Conservation (phyloP, 495 filamentous ascomycete species). For the Talaromyces stipitatus region DNA sequence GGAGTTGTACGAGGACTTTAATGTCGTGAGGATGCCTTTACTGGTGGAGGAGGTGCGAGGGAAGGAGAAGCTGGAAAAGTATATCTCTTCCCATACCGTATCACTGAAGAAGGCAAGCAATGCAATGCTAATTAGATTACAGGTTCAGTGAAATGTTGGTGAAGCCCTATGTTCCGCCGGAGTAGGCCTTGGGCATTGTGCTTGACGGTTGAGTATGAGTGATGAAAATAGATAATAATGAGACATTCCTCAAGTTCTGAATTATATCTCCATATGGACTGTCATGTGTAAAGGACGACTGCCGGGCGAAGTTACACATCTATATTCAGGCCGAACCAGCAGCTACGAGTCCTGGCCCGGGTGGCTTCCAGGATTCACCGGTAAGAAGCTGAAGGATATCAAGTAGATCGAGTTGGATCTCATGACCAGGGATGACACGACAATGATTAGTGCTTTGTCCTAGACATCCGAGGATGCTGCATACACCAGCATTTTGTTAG, state of each 20-base stretch:
- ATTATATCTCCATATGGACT: too few species aligned
- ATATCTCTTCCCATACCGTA: conserved; percentile 17
- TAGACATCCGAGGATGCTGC: too few species aligned
- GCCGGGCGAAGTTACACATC: too few species aligned
- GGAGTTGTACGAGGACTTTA: conserved; percentile 98
- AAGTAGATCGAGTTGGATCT: not conserved
- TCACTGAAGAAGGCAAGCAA: not conserved
- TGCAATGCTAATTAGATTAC: conserved; percentile 1
- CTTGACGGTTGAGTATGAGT: conserved; percentile 29
- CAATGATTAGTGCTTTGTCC: too few species aligned
- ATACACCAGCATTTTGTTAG: too few species aligned
- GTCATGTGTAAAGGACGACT: too few species aligned
- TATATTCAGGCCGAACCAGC: too few species aligned
- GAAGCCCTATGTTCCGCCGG: conserved; percentile 72
- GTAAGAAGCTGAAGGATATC: too few species aligned
- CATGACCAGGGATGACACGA: not conserved
- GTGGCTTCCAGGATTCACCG: not conserved
- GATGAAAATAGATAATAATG: conserved; percentile 44
- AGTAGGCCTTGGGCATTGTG: conserved; percentile 28
- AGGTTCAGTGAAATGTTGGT: conserved; percentile 91
- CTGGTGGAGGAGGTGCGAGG: conserved; percentile 92
- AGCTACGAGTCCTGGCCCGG: too few species aligned
- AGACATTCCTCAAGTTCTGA: not conserved
- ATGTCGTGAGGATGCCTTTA: conserved; percentile 95
- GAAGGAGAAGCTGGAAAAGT: conserved; percentile 85